Conservation (phyloP, 257 asterid species). For the Solanum verrucosum region DNA sequence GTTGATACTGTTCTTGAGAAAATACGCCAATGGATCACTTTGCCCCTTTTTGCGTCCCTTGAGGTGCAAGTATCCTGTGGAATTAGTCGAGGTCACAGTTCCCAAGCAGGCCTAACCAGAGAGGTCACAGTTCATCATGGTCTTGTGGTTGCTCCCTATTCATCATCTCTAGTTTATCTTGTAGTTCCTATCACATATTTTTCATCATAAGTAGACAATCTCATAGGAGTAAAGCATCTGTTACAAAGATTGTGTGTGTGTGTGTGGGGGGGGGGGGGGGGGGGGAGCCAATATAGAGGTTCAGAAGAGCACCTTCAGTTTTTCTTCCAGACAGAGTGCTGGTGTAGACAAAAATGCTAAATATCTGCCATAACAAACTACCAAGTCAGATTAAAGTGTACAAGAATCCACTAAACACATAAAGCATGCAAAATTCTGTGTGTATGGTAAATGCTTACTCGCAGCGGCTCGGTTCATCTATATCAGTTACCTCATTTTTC, state of each 20-base stretch:
- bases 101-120: not conserved
- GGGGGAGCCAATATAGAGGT: not conserved
- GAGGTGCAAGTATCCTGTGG: not conserved
- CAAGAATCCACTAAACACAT: not conserved
- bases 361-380: constrained; percentile 42
- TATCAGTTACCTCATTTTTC: constrained; percentile 68
- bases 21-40: not conserved
- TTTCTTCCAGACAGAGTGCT: constrained; percentile 66
- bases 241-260: not conserved
- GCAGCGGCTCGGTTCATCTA: constrained; percentile 99
- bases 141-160: constrained; percentile 47
- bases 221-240: not conserved
- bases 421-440: not conserved
- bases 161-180: constrained; percentile 53
- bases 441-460: constrained; percentile 48
- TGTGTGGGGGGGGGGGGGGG: not conserved
- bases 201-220: not conserved
- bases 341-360: constrained; percentile 73
- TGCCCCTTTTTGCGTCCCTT: not conserved
- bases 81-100: too few relatives aligned
- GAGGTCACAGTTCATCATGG: constrained; percentile 71
- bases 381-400: not conserved
- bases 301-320: constrained; percentile 46
- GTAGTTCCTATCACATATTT: constrained; percentile 47
- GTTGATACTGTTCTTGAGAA: not conserved